phyloP scores from a whole-genome alignment of 495 filamentous ascomycete genomes.

The Penicillium psychrofluorescens region DNA sequence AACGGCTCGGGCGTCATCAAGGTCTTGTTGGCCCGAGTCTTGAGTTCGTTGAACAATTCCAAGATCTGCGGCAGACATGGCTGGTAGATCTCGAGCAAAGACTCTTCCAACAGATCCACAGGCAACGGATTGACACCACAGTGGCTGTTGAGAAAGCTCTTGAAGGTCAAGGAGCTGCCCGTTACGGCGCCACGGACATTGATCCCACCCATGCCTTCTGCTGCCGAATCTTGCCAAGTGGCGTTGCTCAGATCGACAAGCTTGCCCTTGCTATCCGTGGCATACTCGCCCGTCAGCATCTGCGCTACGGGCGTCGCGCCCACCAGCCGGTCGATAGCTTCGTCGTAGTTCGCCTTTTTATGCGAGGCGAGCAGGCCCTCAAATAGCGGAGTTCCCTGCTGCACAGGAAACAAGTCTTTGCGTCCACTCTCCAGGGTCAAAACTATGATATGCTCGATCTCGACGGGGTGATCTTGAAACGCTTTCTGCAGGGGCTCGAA shows the following conservation, averaged over 20 bases:
- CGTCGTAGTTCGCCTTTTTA: constrained; percentile 7
- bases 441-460: constrained; percentile 36
- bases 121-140: constrained; percentile 38
- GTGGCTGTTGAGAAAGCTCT: constrained; percentile 37
- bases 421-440: constrained; percentile 40
- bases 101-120: constrained; percentile 38
- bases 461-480: constrained; percentile 19
- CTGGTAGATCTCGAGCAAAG: too few species aligned
- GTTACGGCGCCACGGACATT: constrained; percentile 36
- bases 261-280: constrained; percentile 23
- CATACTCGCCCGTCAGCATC: constrained; percentile 35
- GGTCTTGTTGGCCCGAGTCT: neutral
- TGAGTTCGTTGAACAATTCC: constrained; percentile 33
- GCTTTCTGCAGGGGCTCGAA: constrained; percentile 23
- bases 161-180: constrained; percentile 39
- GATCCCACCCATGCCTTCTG: constrained; percentile 31
- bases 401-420: constrained; percentile 40
- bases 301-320: constrained; percentile 31
- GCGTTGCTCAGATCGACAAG: constrained; percentile 15
- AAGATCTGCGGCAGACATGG: constrained; percentile 30
- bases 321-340: constrained; percentile 22
- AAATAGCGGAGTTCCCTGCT: constrained; percentile 31
- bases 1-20: constrained; percentile 11
- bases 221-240: constrained; percentile 14
- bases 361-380: constrained; percentile 27